Evolutionary conservation across 164 flowering plant genomes (phyloP), one percentile per base, ranked within the genome.

Genomic region (Magnolia changhungtana): DNA sequence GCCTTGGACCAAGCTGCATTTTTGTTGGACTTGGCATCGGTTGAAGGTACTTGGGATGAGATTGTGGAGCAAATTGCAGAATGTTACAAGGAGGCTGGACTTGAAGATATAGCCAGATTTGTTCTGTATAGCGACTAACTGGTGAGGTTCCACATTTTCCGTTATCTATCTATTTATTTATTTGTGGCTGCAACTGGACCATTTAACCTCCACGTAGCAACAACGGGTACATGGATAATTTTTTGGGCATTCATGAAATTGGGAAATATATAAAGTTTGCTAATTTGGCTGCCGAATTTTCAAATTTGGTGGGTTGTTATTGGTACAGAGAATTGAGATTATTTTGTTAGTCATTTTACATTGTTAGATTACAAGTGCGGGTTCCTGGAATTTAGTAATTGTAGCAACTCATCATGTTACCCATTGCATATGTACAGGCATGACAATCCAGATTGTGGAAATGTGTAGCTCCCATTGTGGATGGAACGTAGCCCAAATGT

Each of bases 1-100:
- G 90, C 89, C 31, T 77, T 95, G 86, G 99, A 95, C 73, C 90
- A 93, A 85, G 98, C 99, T 81, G 97, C 97, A 6, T 91, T 92
- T 84, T 85, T 93, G 81, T 80, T 95, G 89, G 97, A 95, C 81
- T 78, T 95, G 73, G 95, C 98, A 61, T 92, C 99, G 50, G 79
- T 92, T 7, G 95, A 93, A 63, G 98, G 99, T 77, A 87, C 85
- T 49, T 95, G 99, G 99, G 84, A 78, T 59, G 91, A 90, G 19
- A 77, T 71, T 69, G 75, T 84, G 69, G 92, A 91, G 76, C 88
- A 86, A n/a, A 86, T 95, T 81, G 97, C 89, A 27, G 87, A 87
- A 50, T 92, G 95, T 78, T 95, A 93, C 69, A 82, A 83, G 74
- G 90, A 88, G 72, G 97, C 92, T 67, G 98, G 96, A 65, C 88